These are phyloP conservation scores for Aspergillus taichungensis DNA, from an alignment of 495 filamentous ascomycete genomes.

Conservation along the genomic window DNA sequence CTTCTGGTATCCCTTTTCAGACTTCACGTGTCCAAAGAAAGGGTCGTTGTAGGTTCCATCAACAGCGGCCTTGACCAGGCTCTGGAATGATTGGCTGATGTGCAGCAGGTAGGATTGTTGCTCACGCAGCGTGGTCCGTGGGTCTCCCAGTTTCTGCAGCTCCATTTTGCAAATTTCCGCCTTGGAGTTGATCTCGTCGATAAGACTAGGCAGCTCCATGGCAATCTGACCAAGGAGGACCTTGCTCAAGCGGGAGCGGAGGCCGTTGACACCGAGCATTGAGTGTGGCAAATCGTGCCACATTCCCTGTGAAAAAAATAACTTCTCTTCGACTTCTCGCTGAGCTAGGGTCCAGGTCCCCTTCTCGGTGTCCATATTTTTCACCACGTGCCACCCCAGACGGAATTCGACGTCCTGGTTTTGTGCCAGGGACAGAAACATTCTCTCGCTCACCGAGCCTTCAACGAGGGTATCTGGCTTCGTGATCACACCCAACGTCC, in stretches of 20 bases:
- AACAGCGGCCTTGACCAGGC: constrained; percentile 39
- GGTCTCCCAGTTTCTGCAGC: constrained; percentile 40
- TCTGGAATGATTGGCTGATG: constrained; percentile 42
- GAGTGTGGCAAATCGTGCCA: constrained; percentile 34
- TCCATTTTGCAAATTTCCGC: constrained; percentile 17
- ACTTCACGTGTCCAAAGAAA: constrained; percentile 45
- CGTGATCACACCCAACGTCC: constrained; percentile 45
- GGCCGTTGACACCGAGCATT: constrained; percentile 38
- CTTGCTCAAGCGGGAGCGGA: constrained; percentile 46
- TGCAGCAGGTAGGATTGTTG: constrained; percentile 45
- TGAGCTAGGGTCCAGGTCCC: constrained; percentile 23
- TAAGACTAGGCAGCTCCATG: constrained; percentile 47
- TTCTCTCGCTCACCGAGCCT: constrained; percentile 29
- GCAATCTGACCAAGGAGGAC: constrained; percentile 50
- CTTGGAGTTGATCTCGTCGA: constrained; percentile 45
- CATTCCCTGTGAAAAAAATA: constrained; percentile 38
- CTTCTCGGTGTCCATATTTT: constrained; percentile 38
- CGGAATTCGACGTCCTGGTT: constrained; percentile 37
- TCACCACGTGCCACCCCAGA: constrained; percentile 44
- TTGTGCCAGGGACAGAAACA: constrained; percentile 31
- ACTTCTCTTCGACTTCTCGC: constrained; percentile 25
- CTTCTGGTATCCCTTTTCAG: constrained; percentile 32
- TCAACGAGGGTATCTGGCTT: constrained; percentile 41
- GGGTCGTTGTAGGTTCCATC: constrained; percentile 47
- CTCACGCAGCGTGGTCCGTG: constrained; percentile 36